Evolutionary conservation across 1,139 yeast genomes (phyloP).

Genomic region (Yamadazyma atmosphaerica): DNA sequence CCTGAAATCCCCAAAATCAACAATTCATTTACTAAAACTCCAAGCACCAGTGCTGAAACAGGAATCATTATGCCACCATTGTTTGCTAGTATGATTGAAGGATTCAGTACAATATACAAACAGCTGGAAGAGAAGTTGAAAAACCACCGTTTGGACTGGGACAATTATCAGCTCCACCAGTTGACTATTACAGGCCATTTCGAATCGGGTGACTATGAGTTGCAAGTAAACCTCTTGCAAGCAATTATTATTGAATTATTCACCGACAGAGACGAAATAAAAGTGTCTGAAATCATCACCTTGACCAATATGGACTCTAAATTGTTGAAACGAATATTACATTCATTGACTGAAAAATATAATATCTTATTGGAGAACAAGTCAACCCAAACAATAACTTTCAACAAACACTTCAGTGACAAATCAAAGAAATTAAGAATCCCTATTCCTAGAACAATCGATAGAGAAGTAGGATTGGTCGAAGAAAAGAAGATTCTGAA

Average conservation of each 20-base stretch:
- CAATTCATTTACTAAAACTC: conserved; percentile 8
- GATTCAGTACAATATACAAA: conserved; percentile 19
- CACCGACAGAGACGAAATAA: conserved; percentile 21
- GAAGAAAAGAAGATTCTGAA: conserved; percentile 13
- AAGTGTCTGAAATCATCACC: conserved; percentile 19
- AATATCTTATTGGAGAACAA: conserved; percentile 21
- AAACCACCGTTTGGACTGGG: conserved; percentile 30
- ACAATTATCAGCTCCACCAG: conserved; percentile 36
- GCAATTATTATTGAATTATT: conserved; percentile 36
- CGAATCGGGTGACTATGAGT: conserved; percentile 31
- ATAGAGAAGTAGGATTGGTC: conserved; percentile 7
- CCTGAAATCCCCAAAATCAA: conserved; percentile 44
- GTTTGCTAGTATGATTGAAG: conserved; percentile 16
- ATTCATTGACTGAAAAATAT: conserved; percentile 33
- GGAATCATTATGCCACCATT: conserved; percentile 19
- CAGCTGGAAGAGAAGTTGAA: conserved; percentile 18
- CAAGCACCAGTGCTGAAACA: conserved; percentile 10
- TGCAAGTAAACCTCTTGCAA: conserved; percentile 39
- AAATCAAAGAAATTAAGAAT: conserved; percentile 29
- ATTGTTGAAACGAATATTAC: conserved; percentile 27
- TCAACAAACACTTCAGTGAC: conserved; percentile 30
- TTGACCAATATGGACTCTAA: conserved; percentile 27
- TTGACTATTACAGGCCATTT: conserved; percentile 30
- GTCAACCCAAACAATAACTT: conserved; percentile 12
- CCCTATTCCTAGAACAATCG: conserved; percentile 28